Base-by-base conservation (phyloP, 106 monocot genomes). In the Vanilla planifolia region DNA sequence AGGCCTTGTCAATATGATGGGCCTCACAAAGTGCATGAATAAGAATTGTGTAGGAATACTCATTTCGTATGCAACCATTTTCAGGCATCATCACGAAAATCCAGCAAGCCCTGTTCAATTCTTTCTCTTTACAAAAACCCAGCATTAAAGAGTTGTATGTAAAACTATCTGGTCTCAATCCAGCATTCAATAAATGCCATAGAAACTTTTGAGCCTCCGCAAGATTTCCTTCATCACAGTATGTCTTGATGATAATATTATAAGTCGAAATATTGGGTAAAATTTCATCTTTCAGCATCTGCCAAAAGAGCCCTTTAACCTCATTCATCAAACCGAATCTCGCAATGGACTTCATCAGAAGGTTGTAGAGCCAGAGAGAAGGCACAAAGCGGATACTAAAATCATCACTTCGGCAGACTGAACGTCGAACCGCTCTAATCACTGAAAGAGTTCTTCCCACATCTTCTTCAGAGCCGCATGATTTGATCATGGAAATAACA, bases 181-280 rank as follows among this genome's bases (percentile, higher is more conserved):
- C 72, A 10, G 43, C 60, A 25, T 61, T 42, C 53, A 67, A 11
- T 28, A 85, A 76, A 44, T 61, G 55, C 21, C 61, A 56, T 33
- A 85, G 76, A 55, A 65, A 81, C 29, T 65, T 17, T 59, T 75
- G 72, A 4, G 72, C 85, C 55, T 70, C 75, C 13, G 17, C 55
- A 10, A 90, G 5, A 29, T 53, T 60, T 37, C 89, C 85, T 43
- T 67, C 75, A 60, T 84, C 85, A 64, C 85, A 81, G 35, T 75
- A 76, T 3, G 63, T 70, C 61, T 85, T 90, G 59, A 90, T 72
- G 73, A 85, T 76, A 1, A 76, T 79, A 23, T 90, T 90, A 32
- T 75, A 90, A 15, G 79, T 82, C 16, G 70, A 62, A 0, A 67
- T n/a, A 65, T 90, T 70, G 2, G 80, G 80, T 19, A 69, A 64